Base-by-base conservation (phyloP, 441 rosid species). In the Viola pubescens region DNA sequence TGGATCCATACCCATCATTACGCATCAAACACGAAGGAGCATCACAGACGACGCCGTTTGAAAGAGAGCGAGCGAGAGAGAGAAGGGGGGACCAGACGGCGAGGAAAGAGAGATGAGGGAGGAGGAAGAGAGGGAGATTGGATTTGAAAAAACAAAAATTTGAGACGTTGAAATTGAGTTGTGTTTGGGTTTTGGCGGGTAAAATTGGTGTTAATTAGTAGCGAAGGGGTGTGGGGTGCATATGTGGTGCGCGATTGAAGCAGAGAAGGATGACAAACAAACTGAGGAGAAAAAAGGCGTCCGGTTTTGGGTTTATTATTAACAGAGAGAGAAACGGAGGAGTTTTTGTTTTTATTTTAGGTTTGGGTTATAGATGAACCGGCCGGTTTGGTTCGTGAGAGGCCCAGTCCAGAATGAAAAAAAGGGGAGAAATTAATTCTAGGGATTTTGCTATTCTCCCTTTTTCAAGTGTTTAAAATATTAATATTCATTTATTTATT, bases 131-230 rank as follows among this genome's bases (percentile, higher is more conserved):
- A 12, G 11, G 11, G n/a, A 6, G 49, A 12, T 8, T 10, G n/a
- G n/a, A 52, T 64, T 62, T 48, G 53, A 61, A 52, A 52, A 4
- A 64, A 62, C 34, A 26, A 26, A 26, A 26, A 26, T 26, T 68
- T 54, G 60, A 58, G 54, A 53, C 56, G 61, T 55, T 64, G 55
- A 50, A 37, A 8, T 37, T 4, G 48, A 49, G 13, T 47, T 34
- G 5, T n/a, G 26, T 4, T 0, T 19, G 38, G 6, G 66, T 73
- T 68, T 77, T 69, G 68, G 84, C 82, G 84, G 77, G 75, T 71
- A 64, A 69, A 65, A 60, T 56, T 63, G 10, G 26, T 39, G 52
- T 43, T 41, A 37, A 55, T 52, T 38, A 52, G 37, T 52, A 39
- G 59, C 4, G 4, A 5, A n/a, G 45, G 6, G 9, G 3, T 8